phyloP scores from a whole-genome alignment of 2,329 filamentous ascomycete genomes.

The Pseudogymnoascus sp. region DNA sequence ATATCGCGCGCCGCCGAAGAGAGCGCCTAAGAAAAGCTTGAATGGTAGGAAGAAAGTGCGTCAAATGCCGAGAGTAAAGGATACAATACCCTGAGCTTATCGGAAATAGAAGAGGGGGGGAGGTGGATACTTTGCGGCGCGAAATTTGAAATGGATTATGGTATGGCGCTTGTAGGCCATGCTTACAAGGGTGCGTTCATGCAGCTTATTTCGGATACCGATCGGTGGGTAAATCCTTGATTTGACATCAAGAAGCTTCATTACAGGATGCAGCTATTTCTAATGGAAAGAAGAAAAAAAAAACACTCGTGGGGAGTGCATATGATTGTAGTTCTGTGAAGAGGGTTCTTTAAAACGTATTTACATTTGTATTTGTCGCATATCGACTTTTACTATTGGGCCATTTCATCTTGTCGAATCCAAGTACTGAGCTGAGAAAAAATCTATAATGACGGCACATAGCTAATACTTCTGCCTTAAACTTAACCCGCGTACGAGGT shows the following conservation, averaged over 20 bases:
- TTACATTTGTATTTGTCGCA: neutral
- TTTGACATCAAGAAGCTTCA: neutral
- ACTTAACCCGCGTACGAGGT: constrained; percentile 1
- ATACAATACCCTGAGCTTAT: neutral
- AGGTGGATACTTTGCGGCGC: neutral
- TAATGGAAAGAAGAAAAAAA: neutral
- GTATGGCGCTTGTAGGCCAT: constrained; percentile 5
- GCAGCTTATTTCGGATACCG: constrained; percentile 3
- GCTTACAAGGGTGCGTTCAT: neutral
- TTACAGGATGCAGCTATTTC: neutral
- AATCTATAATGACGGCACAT: constrained; percentile 2
- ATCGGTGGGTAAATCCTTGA: neutral
- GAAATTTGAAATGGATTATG: constrained; percentile 2
- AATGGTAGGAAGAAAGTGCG: neutral
- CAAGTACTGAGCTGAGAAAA: neutral
- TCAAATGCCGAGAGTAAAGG: neutral
- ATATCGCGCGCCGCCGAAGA: neutral
- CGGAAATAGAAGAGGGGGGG: neutral
- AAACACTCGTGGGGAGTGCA: neutral
- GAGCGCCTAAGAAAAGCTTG: constrained; percentile 7
- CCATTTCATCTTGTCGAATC: neutral
- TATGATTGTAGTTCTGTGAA: neutral
- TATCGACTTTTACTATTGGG: neutral
- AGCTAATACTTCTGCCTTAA: neutral
- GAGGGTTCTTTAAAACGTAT: neutral